A percentile compares a stretch with the other conserved stretches of the same genome.
phyloP scores from a whole-genome alignment of 495 filamentous ascomycete genomes.

The Podospora bellae-mahoneyi region DNA sequence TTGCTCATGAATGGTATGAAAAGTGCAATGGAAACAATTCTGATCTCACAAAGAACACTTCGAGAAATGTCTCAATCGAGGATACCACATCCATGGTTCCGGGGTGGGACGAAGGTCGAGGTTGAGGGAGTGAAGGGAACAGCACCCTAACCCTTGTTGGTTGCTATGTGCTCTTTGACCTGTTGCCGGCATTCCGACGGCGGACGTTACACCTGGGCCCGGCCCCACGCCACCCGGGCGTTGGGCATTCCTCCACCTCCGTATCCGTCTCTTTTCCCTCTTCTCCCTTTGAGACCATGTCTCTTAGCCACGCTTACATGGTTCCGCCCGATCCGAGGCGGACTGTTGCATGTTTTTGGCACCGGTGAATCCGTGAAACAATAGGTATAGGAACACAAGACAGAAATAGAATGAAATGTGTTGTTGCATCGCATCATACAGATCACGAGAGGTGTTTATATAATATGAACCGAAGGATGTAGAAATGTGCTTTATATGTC shows the following conservation, averaged over 20 bases:
- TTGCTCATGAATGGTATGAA: constrained; percentile 5
- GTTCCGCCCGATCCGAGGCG: background rate
- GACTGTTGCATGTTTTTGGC: background rate
- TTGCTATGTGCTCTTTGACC: background rate
- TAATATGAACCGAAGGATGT: too few relatives aligned
- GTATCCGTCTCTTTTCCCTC: background rate
- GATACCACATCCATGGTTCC: background rate
- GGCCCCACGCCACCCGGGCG: background rate
- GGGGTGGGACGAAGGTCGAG: background rate
- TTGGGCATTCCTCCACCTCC: background rate
- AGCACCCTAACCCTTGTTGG: background rate
- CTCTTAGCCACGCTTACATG: background rate
- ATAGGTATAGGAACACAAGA: background rate
- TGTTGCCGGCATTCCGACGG: background rate
- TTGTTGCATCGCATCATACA: background rate
- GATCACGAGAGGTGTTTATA: background rate
- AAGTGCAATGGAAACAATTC: background rate
- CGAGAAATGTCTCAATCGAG: background rate
- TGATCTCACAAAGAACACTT: background rate
- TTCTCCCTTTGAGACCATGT: background rate
- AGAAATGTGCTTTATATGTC: too few relatives aligned
- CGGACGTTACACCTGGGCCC: background rate
- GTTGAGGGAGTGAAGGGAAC: background rate
- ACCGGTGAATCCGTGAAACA: background rate
- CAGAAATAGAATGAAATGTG: background rate